Evolutionary conservation across 768 basidiomycete genomes (phyloP), one percentile per base, ranked within the genome.

Genomic region (Podaxis sp.): DNA sequence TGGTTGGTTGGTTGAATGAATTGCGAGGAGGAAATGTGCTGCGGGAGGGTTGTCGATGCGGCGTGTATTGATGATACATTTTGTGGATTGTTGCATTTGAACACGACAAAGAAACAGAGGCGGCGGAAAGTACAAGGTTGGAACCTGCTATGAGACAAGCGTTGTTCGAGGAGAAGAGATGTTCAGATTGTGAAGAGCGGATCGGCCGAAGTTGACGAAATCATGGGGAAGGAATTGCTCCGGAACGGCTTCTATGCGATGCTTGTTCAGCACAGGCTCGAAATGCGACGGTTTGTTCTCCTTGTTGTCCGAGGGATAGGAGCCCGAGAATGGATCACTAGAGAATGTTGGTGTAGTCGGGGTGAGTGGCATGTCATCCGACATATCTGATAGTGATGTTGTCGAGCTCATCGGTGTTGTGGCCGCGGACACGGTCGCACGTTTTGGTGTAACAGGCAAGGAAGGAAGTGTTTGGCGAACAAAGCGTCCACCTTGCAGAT

Each of bases 401-500:
- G 89, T 84, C 46, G 83, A 83, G 71, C 90, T 93, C 78, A 83
- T 85, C 11, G 92, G 92, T 4, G 92, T 92, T 74, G 84, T 86
- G 65, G 85, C 75, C 46, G 82, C 81, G 50, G 87, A 87, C 36
- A 75, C 72, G 0, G 86, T 79, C 17, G 77, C 75, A 36, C 83
- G 81, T 69, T 83, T 82, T 2, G 88, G 89, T 5, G 92, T 93
- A 66, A 87, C 83, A 38, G 92, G 91, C 52, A 90, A 78, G 20
- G 85, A 69, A 17, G 74, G 66, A 22, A 78, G 68, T 1, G 76
- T 61, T 41, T 85, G 83, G 44, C 80, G 82, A 64, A 78, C 71
- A 72, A 90, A 93, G 58, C 87, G 89, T 49, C 88, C 88, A 55
- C 95, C 96, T 70, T 91, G 86, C 54, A 98, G 87, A 73, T 99